Evolutionary conservation across 139 green algal genomes (phyloP).

Genomic region (Chlorella sp.): DNA sequence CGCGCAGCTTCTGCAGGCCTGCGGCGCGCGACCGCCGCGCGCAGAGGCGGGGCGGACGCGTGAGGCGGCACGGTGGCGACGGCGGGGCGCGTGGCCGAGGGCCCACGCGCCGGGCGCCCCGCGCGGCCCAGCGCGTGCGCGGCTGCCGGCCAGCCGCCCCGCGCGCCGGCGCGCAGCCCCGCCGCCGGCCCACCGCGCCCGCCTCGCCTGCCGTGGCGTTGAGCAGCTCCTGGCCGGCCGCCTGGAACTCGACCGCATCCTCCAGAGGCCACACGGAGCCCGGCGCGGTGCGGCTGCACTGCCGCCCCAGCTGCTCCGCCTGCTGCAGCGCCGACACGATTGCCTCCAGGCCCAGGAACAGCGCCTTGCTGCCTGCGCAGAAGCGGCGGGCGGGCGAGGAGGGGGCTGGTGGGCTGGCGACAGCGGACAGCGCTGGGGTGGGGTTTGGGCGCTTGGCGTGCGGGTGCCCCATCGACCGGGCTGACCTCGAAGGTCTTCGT

Average conservation of each 20-base stretch:
- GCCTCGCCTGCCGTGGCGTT: background rate
- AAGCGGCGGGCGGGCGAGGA: background rate
- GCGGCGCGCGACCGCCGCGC: background rate
- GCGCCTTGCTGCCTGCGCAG: slow-evolving; percentile 17
- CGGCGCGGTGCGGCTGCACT: background rate
- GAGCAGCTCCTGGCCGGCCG: slow-evolving; percentile 7
- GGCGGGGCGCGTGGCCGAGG: background rate
- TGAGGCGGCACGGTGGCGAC: background rate
- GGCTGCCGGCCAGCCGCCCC: background rate
- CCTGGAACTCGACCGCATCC: slow-evolving; percentile 38
- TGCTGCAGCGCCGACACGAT: slow-evolving; percentile 12
- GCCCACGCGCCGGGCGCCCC: background rate
- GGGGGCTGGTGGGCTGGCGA: background rate
- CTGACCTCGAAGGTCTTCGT: slow-evolving; percentile 12
- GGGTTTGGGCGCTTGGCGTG: background rate
- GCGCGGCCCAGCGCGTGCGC: too few species aligned
- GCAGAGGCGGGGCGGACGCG: background rate
- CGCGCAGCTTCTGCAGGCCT: slow-evolving; percentile 11
- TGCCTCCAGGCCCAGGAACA: slow-evolving; percentile 26
- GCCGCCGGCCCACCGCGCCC: background rate
- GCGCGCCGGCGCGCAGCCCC: too few species aligned
- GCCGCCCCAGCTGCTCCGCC: slow-evolving; percentile 19
- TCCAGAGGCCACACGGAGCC: slow-evolving; percentile 39
- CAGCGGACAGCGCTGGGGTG: background rate
- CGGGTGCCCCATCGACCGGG: background rate